These are phyloP conservation scores for Pisolithus thermaeus DNA, from an alignment of 1,284 basidiomycete species.

Conservation along the genomic window DNA sequence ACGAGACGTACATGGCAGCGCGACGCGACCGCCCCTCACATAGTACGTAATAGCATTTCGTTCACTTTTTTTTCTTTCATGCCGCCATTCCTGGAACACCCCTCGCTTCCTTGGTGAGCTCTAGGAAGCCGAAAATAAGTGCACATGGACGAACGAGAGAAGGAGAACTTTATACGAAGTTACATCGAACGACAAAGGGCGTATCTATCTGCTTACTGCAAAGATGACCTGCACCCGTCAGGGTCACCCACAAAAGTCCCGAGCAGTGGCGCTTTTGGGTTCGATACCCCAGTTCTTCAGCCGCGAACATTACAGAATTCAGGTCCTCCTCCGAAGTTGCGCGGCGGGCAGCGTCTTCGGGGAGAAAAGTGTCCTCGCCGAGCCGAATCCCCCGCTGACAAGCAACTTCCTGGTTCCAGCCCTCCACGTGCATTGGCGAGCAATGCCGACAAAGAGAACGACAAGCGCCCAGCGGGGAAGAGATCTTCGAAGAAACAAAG, in stretches of 20 bases:
- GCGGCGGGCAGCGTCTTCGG: background rate
- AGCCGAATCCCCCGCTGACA: background rate
- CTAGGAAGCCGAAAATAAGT: background rate
- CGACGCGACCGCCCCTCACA: no score
- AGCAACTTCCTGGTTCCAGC: slow-evolving; percentile 2
- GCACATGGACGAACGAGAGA: slow-evolving; percentile 33
- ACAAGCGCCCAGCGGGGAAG: slow-evolving; percentile 18
- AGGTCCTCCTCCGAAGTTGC: background rate
- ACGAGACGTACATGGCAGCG: no score
- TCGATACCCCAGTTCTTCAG: slow-evolving; percentile 56
- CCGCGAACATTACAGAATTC: slow-evolving; percentile 30
- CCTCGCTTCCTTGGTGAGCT: background rate
- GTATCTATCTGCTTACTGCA: slow-evolving; percentile 40
- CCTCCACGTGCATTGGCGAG: background rate
- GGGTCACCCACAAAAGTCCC: slow-evolving; percentile 11
- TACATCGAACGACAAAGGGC: slow-evolving; percentile 47
- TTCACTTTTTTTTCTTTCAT: background rate
- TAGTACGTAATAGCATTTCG: no score
- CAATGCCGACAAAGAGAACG: slow-evolving; percentile 5
- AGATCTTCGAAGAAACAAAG: slow-evolving; percentile 12
- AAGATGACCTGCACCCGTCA: slow-evolving; percentile 5
- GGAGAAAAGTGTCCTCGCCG: background rate
- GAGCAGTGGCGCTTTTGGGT: slow-evolving; percentile 29
- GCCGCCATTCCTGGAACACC: background rate
- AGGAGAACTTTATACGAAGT: slow-evolving; percentile 35